A percentile compares a stretch with the other conserved stretches of the same genome.
Conservation (phyloP, 257 asterid genomes). For the Nicotiana sylvestris region DNA sequence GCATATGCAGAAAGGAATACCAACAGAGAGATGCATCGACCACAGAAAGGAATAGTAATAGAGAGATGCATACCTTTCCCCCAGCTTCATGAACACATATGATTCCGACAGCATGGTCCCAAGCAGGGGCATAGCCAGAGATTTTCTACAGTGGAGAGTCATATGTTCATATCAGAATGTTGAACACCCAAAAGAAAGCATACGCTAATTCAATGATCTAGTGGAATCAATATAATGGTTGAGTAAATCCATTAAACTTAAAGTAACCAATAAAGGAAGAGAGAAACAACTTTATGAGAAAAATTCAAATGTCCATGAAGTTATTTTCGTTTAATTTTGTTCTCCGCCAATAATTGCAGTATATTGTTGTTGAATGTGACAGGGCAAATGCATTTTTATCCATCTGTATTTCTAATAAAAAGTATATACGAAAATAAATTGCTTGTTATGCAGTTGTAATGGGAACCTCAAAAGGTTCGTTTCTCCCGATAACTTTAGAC, state of each 20-base stretch:
- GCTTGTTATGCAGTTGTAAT: background rate
- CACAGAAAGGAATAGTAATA: background rate
- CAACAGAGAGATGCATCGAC: background rate
- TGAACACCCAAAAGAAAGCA: background rate
- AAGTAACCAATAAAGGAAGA: background rate
- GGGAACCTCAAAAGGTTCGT: background rate
- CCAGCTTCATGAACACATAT: conserved; percentile 88
- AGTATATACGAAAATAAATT: background rate
- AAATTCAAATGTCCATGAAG: background rate
- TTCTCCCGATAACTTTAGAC: background rate
- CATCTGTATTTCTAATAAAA: background rate
- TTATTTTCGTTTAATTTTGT: background rate
- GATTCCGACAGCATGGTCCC: conserved; percentile 97
- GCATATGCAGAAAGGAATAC: background rate
- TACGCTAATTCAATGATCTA: background rate
- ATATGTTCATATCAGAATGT: background rate
- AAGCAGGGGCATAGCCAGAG: conserved; percentile 16
- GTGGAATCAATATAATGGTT: background rate
- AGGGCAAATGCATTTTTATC: background rate
- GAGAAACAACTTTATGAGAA: background rate
- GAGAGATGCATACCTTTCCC: conserved; percentile 54
- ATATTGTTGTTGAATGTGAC: background rate
- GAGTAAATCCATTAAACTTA: background rate
- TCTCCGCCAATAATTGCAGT: background rate
- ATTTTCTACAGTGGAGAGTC: background rate